Evolutionary conservation across 2,329 filamentous ascomycete species (phyloP).

Genomic region (Zymoseptoria ardabiliae): DNA sequence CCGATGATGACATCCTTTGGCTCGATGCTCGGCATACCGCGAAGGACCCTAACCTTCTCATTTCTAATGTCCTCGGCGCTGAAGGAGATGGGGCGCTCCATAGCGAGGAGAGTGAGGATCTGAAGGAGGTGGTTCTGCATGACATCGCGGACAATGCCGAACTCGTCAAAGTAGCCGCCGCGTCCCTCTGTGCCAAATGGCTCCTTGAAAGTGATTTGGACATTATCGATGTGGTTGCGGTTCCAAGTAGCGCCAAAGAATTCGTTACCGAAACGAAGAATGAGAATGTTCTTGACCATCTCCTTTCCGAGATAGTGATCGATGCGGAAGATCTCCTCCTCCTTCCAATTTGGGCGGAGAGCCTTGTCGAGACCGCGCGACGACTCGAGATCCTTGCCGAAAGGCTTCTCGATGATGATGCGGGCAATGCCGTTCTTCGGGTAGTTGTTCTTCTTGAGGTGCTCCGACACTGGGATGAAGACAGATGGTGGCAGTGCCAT

Average conservation of each 20-base stretch:
- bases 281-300: constrained; percentile 99
- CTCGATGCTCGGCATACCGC: constrained; percentile 88
- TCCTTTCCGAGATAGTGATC: constrained; percentile 99
- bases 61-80: constrained; percentile 97
- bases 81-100: constrained; percentile 98
- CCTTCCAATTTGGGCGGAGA: constrained; percentile 94
- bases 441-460: constrained; percentile 96
- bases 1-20: constrained; percentile 99
- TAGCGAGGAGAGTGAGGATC: constrained; percentile 88
- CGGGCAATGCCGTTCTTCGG: constrained; percentile 82
- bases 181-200: constrained; percentile 97
- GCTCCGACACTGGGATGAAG: constrained; percentile 95
- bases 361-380: constrained; percentile 92
- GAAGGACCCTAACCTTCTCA: constrained; percentile 94
- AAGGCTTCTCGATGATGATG: constrained; percentile 98
- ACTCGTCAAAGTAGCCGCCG: constrained; percentile 98
- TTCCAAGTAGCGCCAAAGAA: constrained; percentile 99
- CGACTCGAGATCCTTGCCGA: constrained; percentile 92
- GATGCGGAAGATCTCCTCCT: constrained; percentile 98
- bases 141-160: constrained; percentile 97
- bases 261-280: constrained; percentile 95
- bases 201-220: constrained; percentile 99
- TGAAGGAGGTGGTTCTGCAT: constrained; percentile 99
- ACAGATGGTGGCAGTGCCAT: constrained; percentile 97
- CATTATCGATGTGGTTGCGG: constrained; percentile 97